Evolutionary conservation across 495 filamentous ascomycete genomes (phyloP).

Genomic region (Xylaria nigripes): DNA sequence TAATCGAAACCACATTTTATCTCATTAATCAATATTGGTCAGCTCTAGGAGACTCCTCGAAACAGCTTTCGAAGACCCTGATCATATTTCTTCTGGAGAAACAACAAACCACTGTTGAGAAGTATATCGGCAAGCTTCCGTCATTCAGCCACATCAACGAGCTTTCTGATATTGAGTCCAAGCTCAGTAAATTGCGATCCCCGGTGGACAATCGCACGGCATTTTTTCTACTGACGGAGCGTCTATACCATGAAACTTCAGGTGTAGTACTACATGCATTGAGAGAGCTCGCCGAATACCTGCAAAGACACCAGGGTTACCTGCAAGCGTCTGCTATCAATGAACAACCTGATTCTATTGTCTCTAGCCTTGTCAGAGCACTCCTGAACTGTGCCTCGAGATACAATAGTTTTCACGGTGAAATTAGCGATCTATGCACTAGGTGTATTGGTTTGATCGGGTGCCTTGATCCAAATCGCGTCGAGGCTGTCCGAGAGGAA

Average conservation of each 20-base stretch:
- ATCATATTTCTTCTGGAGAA: slow-evolving; percentile 56
- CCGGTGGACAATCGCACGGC: slow-evolving; percentile 48
- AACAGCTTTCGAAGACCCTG: slow-evolving; percentile 48
- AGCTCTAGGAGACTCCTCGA: slow-evolving; percentile 52
- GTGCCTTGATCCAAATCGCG: slow-evolving; percentile 80
- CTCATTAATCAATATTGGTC: slow-evolving; percentile 77
- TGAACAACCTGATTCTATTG: slow-evolving; percentile 72
- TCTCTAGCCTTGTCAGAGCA: slow-evolving; percentile 61
- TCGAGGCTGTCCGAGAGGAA: slow-evolving; percentile 71
- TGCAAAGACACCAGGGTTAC: slow-evolving; percentile 66
- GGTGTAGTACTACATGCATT: slow-evolving; percentile 75
- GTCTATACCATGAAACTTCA: slow-evolving; percentile 73
- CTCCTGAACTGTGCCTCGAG: slow-evolving; percentile 77
- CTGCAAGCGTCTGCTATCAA: slow-evolving; percentile 74
- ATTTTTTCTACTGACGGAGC: slow-evolving; percentile 59
- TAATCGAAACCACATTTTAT: slow-evolving; percentile 82
- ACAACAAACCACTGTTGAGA: slow-evolving; percentile 50
- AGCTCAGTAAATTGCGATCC: slow-evolving; percentile 55
- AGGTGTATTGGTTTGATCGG: slow-evolving; percentile 80
- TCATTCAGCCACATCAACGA: slow-evolving; percentile 65
- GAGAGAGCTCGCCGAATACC: slow-evolving; percentile 62
- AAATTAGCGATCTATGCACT: slow-evolving; percentile 64
- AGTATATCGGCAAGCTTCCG: slow-evolving; percentile 64
- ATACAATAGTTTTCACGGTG: slow-evolving; percentile 57
- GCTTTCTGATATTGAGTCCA: slow-evolving; percentile 54